These are phyloP conservation scores for Cydonia oblonga DNA, from an alignment of 331 rosid genomes.

Conservation along the genomic window DNA sequence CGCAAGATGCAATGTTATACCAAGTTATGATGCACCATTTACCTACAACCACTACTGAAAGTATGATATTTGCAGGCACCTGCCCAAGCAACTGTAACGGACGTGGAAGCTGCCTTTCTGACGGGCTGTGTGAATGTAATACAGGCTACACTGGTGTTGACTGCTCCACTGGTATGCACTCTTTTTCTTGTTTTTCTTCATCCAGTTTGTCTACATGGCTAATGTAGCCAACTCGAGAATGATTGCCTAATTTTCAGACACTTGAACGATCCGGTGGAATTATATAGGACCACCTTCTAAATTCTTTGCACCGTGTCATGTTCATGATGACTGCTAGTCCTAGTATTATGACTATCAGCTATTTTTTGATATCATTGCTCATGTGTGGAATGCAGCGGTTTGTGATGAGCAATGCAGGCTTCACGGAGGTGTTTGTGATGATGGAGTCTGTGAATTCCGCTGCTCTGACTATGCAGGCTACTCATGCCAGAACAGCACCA, in stretches of 20 bases:
- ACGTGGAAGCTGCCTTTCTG: constrained; percentile 69
- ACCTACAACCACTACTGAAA: background rate
- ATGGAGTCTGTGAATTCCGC: constrained; percentile 94
- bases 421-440: constrained; percentile 97
- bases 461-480: constrained; percentile 97
- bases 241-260: background rate
- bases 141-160: constrained; percentile 81
- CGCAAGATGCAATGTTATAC: background rate
- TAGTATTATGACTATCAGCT: background rate
- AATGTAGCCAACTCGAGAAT: background rate
- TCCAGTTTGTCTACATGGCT: background rate
- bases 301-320: background rate
- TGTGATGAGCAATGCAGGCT: constrained; percentile 99
- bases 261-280: background rate
- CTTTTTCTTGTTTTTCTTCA: too few species aligned
- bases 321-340: background rate
- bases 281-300: background rate
- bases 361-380: background rate
- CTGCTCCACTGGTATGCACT: constrained; percentile 75
- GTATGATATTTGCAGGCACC: constrained; percentile 35
- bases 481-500: constrained; percentile 92
- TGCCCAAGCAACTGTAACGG: constrained; percentile 68
- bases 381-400: constrained; percentile 51
- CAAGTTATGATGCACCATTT: constrained; percentile 1
- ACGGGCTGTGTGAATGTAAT: constrained; percentile 76